Base-by-base conservation (phyloP, 129 eudicot species). In the Dittrichia graveolens region DNA sequence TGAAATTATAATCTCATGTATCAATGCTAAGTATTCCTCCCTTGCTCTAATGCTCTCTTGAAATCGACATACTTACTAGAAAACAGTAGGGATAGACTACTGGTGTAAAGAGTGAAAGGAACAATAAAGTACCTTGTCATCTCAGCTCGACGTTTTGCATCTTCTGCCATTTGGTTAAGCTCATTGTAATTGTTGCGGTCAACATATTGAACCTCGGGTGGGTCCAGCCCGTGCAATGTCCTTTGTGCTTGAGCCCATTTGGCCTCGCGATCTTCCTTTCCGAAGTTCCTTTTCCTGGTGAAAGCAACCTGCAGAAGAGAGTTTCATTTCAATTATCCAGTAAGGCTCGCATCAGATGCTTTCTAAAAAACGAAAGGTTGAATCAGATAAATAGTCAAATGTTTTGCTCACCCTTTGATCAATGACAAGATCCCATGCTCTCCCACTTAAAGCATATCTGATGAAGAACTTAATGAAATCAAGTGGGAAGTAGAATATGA, bases 201-300 rank as follows among this genome's bases (percentile, higher is more conserved):
- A 49, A 67, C 69, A 70, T 47, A 61, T 15, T 81, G 81, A 11
- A 73, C 56, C 42, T 89, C 86, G 0, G 92, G 91, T 15, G 96
- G 83, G 61, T 83, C 89, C 49, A 86, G 80, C 73, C 96, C 96
- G 34, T 89, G 96, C 12, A 89, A 75, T 7, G 88, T 82, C 63
- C 96, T 68, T 54, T 89, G 96, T 35, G 89, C 87, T 63, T 82
- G 88, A 45, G 89, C 96, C 96, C 96, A 89, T 79, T 86, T 84
- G 13, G 80, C 88, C 80, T 89, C 96, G 37, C 92, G 86, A 0
- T 89, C 96, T 77, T 86, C 92, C 73, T 84, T 89, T 45, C 92
- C 92, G 41, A 86, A 89, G 82, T 89, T 82, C 71, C 80, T 86
- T 74, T 86, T 86, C 79, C 86, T 84, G 8, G 88, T 86, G 67